Conservation (phyloP, 345 rosid species). For the Eucalyptus marginata region DNA sequence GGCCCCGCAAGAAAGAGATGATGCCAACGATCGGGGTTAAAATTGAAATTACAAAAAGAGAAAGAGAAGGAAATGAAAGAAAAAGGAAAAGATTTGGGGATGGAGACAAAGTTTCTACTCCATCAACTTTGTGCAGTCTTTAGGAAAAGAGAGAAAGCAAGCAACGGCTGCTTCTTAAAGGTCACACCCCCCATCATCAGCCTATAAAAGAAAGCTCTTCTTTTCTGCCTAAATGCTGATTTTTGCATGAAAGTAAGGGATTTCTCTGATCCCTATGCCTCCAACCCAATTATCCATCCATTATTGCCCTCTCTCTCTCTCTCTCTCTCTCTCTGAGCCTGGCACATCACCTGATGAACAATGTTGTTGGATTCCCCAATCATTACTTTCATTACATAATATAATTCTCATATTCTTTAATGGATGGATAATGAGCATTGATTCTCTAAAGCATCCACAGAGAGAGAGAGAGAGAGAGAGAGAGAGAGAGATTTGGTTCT, state of each 20-base stretch:
- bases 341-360: neutral
- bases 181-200: neutral
- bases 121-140: conserved; percentile 31
- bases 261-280: conserved; percentile 38
- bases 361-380: neutral
- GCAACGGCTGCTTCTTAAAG: conserved; percentile 1
- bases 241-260: conserved; percentile 56
- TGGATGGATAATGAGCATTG: neutral
- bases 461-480: neutral
- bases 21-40: neutral
- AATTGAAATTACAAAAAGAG: neutral
- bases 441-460: neutral
- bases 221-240: neutral
- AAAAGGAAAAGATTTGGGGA: conserved; percentile 3
- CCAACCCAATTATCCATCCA: neutral
- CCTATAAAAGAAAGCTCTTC: neutral
- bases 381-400: neutral
- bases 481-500: neutral
- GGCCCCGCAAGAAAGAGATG: neutral
- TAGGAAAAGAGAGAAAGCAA: neutral
- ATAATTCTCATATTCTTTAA: neutral
- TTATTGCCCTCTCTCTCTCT: neutral
- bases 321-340: neutral
- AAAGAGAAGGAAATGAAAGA: neutral
- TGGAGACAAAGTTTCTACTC: conserved; percentile 55